phyloP scores from a whole-genome alignment of 2,329 filamentous ascomycete species.

The Lachnellula suecica region DNA sequence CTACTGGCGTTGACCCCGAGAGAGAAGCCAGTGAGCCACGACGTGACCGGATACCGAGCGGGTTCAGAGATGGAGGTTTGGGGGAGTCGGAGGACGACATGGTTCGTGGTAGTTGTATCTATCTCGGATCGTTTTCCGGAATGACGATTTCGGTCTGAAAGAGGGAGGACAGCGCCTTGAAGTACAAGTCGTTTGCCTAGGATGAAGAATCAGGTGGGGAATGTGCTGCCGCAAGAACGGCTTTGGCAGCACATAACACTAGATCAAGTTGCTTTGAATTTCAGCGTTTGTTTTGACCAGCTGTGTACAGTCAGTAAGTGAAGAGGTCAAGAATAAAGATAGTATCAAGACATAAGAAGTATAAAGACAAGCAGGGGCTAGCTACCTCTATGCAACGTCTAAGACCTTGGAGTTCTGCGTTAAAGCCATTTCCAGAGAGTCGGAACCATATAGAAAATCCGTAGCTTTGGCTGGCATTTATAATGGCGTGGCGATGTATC shows the following conservation, averaged over 20 bases:
- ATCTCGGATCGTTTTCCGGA: background rate
- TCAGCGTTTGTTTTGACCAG: too few species aligned
- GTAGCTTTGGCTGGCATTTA: background rate
- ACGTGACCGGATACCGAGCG: constrained; percentile 30
- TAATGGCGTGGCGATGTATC: background rate
- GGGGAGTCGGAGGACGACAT: constrained; percentile 33
- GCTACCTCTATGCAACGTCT: too few species aligned
- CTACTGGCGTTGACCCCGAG: constrained; percentile 49
- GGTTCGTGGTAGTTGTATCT: background rate
- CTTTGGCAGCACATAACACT: constrained; percentile 24
- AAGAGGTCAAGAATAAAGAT: background rate
- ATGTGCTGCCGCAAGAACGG: constrained; percentile 19
- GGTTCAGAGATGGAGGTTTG: constrained; percentile 18
- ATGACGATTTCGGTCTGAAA: too few species aligned
- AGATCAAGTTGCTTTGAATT: too few species aligned
- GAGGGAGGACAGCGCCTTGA: too few species aligned
- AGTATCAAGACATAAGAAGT: too few species aligned
- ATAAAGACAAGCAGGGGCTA: too few species aligned
- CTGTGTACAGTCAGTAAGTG: too few species aligned
- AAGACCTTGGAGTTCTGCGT: background rate
- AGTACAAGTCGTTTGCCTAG: too few species aligned
- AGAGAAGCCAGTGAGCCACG: constrained; percentile 50
- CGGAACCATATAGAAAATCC: background rate
- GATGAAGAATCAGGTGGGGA: background rate
- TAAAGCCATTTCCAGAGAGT: background rate